Evolutionary conservation across 139 green algal species (phyloP).

Genomic region (Raphidocelis subcapitata): DNA sequence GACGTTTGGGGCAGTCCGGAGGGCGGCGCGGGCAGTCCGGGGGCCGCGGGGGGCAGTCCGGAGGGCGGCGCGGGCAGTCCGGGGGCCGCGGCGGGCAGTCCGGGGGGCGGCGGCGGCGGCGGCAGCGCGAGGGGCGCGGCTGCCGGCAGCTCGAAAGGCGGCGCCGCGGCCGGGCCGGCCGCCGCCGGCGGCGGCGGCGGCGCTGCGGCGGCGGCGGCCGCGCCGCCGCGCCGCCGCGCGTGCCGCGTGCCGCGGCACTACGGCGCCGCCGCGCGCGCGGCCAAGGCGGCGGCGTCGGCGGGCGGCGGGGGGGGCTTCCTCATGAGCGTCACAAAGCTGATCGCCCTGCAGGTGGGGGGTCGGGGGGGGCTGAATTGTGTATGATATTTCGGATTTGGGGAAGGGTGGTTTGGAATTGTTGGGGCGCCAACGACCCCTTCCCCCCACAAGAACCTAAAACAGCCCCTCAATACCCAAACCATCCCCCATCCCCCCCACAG

Average conservation of each 20-base stretch:
- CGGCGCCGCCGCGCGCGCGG: not conserved
- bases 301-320: constrained; percentile 29
- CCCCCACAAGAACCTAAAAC: no score
- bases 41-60: not conserved
- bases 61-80: not conserved
- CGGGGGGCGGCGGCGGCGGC: no score
- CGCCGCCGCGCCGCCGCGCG: constrained; percentile 3
- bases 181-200: constrained; percentile 2
- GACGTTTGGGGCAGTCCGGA: constrained; percentile 19
- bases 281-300: constrained; percentile 7
- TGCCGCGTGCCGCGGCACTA: constrained; percentile 4
- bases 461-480: no score
- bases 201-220: not conserved
- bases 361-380: not conserved
- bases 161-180: constrained; percentile 5
- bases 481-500: not conserved
- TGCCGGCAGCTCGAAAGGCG: constrained; percentile 2
- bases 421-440: no score
- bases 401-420: no score
- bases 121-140: constrained; percentile 10
- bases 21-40: not conserved
- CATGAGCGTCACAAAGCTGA: constrained; percentile 23
- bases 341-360: constrained; percentile 15
- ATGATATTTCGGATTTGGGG: not conserved
- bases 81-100: no score